phyloP scores from a whole-genome alignment of 371 early-diverging fungal species.

The Mucor racemosus region DNA sequence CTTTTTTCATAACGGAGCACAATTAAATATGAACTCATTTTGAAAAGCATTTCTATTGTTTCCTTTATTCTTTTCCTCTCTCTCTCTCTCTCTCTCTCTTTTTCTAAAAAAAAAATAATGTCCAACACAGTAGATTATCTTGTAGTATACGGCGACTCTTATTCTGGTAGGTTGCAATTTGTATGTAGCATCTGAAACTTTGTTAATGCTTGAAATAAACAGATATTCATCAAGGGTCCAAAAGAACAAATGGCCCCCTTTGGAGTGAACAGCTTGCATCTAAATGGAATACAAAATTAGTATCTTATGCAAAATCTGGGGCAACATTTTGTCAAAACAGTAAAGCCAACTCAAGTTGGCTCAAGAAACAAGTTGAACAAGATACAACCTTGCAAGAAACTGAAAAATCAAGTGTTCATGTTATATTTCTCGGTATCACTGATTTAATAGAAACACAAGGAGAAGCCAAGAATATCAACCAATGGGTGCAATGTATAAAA shows the following conservation, averaged over 20 bases:
- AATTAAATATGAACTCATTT: conserved; percentile 4
- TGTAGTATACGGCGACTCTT: conserved; percentile 39
- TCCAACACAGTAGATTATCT: conserved; percentile 11
- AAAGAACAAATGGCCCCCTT: conserved; percentile 45
- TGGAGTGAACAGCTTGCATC: conserved; percentile 44
- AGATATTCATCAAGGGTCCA: conserved; percentile 21
- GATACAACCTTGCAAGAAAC: background rate
- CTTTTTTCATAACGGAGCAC: background rate
- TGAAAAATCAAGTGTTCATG: conserved; percentile 30
- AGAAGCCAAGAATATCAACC: conserved; percentile 11
- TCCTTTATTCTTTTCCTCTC: conserved; percentile 1
- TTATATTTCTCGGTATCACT: conserved; percentile 42
- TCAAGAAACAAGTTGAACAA: conserved; percentile 19
- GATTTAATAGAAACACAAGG: conserved; percentile 34
- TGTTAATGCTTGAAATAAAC: background rate
- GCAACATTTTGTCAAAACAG: conserved; percentile 31
- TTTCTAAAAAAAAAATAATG: too few relatives aligned
- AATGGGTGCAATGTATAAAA: conserved; percentile 35
- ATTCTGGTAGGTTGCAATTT: conserved; percentile 26
- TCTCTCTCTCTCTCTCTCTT: background rate
- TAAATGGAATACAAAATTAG: conserved; percentile 33
- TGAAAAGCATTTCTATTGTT: background rate
- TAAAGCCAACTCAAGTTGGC: conserved; percentile 16
- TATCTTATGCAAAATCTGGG: conserved; percentile 36
- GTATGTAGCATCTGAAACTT: background rate